Conservation (phyloP, 257 asterid genomes). For the Avicennia marina region DNA sequence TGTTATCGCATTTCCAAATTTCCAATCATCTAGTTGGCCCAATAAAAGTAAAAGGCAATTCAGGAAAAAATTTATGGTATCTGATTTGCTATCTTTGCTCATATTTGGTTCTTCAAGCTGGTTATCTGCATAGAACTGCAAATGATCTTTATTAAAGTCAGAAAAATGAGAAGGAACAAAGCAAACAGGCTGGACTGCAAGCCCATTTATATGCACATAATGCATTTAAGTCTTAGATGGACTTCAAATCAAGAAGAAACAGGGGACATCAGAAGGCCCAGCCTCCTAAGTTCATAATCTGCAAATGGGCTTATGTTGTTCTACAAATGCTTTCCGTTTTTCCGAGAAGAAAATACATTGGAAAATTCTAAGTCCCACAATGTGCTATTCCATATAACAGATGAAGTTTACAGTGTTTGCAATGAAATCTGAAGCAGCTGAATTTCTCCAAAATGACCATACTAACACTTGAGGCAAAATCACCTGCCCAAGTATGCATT, state of each 20-base stretch:
- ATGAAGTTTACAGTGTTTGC: not conserved
- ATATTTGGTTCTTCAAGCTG: slow-evolving; percentile 44
- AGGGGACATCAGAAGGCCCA: no score
- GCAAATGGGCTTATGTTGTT: no score
- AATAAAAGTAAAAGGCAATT: slow-evolving; percentile 76
- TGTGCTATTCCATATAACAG: not conserved
- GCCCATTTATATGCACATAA: no score
- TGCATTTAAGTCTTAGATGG: no score
- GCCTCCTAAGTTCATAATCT: no score
- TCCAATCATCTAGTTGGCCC: slow-evolving; percentile 65
- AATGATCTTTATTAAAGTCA: slow-evolving; percentile 18
- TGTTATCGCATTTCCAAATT: slow-evolving; percentile 47
- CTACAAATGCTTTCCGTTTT: not conserved
- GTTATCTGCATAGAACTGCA: slow-evolving; percentile 72
- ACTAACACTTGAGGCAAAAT: not conserved
- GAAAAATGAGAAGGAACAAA: slow-evolving; percentile 20
- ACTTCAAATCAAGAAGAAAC: no score
- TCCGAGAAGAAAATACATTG: not conserved
- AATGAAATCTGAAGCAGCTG: not conserved
- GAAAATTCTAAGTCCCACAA: not conserved
- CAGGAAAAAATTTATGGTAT: slow-evolving; percentile 68
- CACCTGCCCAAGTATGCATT: not conserved
- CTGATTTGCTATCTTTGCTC: slow-evolving; percentile 49
- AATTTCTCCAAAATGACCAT: not conserved
- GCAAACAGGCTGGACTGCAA: slow-evolving; percentile 3